Evolutionary conservation across 2,329 filamentous ascomycete species (phyloP).

Genomic region (Periconia sp.): DNA sequence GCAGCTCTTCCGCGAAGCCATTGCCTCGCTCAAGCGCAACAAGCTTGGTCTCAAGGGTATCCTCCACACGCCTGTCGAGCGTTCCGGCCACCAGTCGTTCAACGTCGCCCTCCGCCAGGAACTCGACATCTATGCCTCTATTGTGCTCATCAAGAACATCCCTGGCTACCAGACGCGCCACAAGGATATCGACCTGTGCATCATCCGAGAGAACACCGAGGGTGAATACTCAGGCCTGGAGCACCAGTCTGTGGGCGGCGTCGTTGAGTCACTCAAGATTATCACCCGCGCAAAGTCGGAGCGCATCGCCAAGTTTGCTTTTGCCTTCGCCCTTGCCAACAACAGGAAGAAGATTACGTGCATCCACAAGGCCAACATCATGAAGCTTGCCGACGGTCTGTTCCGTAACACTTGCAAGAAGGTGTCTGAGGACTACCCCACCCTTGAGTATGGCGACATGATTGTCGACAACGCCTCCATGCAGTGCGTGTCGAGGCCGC

Average conservation of each 20-base stretch:
- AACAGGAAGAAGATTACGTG: conserved; percentile 99
- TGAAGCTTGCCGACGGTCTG: conserved; percentile 98
- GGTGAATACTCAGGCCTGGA: conserved; percentile 99
- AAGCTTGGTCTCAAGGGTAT: conserved; percentile 99
- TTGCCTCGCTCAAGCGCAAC: conserved; percentile 95
- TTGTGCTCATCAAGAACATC: conserved; percentile 99
- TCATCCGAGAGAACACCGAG: conserved; percentile 99
- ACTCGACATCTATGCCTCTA: conserved; percentile 98
- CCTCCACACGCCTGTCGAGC: conserved; percentile 94
- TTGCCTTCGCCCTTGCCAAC: conserved; percentile 97
- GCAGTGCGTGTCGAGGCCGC: conserved; percentile 94
- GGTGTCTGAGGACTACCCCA: conserved; percentile 93
- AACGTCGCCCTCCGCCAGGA: conserved; percentile 99
- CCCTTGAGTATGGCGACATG: conserved; percentile 97
- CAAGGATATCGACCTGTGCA: conserved; percentile 96
- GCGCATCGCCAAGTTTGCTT: conserved; percentile 98
- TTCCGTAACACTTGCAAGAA: conserved; percentile 98
- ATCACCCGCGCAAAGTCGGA: conserved; percentile 99
- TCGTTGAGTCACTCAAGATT: conserved; percentile 99
- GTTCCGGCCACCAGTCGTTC: conserved; percentile 98
- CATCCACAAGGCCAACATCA: conserved; percentile 99
- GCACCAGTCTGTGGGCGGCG: conserved; percentile 94
- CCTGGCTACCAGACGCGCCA: conserved; percentile 97
- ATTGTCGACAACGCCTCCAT: conserved; percentile 99
- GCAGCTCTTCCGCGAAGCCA: conserved; percentile 93